Conservation (phyloP, 164 flowering plant genomes). For the Aristolochia californica region DNA sequence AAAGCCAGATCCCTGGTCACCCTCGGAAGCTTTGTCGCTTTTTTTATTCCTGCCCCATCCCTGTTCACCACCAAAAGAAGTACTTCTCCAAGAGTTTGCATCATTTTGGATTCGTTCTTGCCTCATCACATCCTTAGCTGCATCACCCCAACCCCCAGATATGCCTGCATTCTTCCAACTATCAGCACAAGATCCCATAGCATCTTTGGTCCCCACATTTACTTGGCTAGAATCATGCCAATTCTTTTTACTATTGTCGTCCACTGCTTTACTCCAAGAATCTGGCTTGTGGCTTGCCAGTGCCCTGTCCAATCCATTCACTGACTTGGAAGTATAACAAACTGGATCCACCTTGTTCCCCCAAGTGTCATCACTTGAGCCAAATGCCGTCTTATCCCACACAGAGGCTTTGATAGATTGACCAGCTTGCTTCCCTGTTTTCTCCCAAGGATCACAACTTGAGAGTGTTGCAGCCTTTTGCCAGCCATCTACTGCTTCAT, state of each 20-base stretch:
- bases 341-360: conserved; percentile 6
- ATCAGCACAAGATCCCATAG: conserved; percentile 18
- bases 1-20: conserved; percentile 10
- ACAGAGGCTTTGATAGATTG: no score
- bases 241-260: conserved; percentile 1
- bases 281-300: conserved; percentile 13
- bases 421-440: no score
- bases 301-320: conserved; percentile 14
- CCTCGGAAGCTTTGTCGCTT: conserved; percentile 12
- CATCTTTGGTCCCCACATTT: conserved; percentile 14
- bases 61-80: conserved; percentile 10
- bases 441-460: no score
- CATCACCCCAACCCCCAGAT: conserved; percentile 17
- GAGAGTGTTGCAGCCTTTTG: no score
- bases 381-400: no score
- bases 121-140: conserved; percentile 8
- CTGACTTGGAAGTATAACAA: conserved; percentile 10
- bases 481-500: no score
- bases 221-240: conserved; percentile 9
- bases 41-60: conserved; percentile 16
- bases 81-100: conserved; percentile 16
- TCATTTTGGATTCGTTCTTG: conserved; percentile 7
- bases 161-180: neutral
- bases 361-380: conserved; percentile 3
- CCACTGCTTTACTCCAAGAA: conserved; percentile 19